Base-by-base conservation (phyloP, 768 basidiomycete genomes). In the Boletellus sp. region DNA sequence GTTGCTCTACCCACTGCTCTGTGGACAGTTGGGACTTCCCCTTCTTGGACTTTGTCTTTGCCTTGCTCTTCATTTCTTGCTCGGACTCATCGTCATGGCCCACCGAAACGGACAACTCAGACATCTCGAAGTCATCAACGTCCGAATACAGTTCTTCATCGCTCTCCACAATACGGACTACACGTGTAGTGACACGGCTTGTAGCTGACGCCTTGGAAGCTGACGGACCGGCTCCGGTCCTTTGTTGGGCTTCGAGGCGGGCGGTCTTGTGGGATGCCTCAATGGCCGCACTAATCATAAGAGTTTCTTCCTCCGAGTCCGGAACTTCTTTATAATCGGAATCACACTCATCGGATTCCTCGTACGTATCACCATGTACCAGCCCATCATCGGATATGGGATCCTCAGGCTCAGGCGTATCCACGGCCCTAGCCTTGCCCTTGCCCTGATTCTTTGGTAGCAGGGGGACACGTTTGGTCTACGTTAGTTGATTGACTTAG, bases 231-330 rank as follows among this genome's bases (percentile, higher is more conserved):
- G 65, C 65, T 19, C 64, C 66, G 1, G 63, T 62, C 54, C 59
- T 66, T 62, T 62, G 44, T 50, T 61, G 49, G 58, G 53, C 49
- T 57, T 66, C 53, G 26, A 50, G 55, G 6, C 62, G 65, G 22
- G 65, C 68, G 49, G 62, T 68, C 50, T 73, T 70, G 46, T 80
- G 62, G 19, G 88, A 90, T 51, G 72, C 58, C 48, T 73, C 68
- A 35, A 86, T 73, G 24, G 84, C 87, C 20, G 73, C 75, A 37
- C 73, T 68, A 15, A 90, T 34, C 81, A 87, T 78, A 19, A 80
- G 48, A 0, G 51, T 56, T 16, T 72, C 69, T 31, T 61, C 56
- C 31, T 74, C 71, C 37, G 72, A 72, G 22, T 73, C 72, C 17
- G 67, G 45, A 3, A 56, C 63, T 13, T 68, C 63, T 36, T 78